Evolutionary conservation across 805 yeast genomes (phyloP), one percentile per base, ranked within the genome.

Genomic region (Candida montana): DNA sequence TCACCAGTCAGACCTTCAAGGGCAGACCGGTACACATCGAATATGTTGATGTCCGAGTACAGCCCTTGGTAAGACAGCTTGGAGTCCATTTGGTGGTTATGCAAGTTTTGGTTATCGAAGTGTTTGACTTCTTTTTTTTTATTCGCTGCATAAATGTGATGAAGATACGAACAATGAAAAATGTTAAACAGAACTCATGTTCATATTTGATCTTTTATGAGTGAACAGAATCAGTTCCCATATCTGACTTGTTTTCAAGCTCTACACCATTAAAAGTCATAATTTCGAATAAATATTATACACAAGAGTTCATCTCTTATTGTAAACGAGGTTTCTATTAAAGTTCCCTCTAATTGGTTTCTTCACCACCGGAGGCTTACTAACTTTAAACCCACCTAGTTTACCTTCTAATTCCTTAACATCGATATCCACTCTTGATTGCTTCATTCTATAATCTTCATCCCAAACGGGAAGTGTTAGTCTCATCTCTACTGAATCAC

Each of bases 391-490:
- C 11, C 62, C 63, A 17, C 58, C 55, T 13, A 58, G 47, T 40
- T 52, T 59, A 5, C 65, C 71, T 19, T 71, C 75, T 19, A 71
- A 48, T 38, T 71, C 74, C 17, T 59, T 55, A 8, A 67, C 51
- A 43, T 69, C 72, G 9, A 71, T 67, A 40, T 65, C 68, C 3
- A 71, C 71, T 15, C 67, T 59, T 38, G 62, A 63, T 2, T 71
- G 64, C 31, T 69, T 54, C 54, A 67, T 67, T 4, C 55, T 61
- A 12, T 52, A 31, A 13, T 42, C 52, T 7, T 48, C 42, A 2
- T 53, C 57, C 33, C 51, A 50, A 37, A 54, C 45, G 41, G 76
- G 76, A 24, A 70, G 45, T 11, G 71, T 68, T 5, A 71, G 54
- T 9, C 54, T 54, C 35, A 71, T 63, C 43, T 71, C 77, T 2